Percentiles rank a stretch among this genome's conserved stretches.
Conservation (phyloP, 2,329 filamentous ascomycete species). For the Pseudovirgaria hyperparasitica region DNA sequence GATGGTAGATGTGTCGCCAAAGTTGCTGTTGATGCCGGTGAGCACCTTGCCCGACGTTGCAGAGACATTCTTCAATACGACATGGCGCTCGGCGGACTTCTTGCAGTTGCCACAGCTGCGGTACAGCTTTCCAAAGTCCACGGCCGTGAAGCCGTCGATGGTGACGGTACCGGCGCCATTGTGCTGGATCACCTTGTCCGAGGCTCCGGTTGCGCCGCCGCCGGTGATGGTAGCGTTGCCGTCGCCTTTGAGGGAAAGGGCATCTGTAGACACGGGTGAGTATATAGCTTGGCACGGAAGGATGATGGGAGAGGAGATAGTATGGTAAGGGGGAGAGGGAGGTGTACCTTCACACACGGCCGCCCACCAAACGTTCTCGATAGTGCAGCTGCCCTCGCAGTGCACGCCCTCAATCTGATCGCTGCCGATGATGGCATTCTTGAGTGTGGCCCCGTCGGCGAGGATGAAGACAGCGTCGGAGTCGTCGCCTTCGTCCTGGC, state of each 20-base stretch:
- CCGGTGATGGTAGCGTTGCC: slow-evolving; percentile 26
- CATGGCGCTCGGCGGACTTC: slow-evolving; percentile 31
- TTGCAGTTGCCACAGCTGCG: slow-evolving; percentile 37
- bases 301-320: too few relatives aligned
- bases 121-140: slow-evolving; percentile 31
- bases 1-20: slow-evolving; percentile 32
- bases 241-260: slow-evolving; percentile 22
- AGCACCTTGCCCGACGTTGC: slow-evolving; percentile 31
- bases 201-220: slow-evolving; percentile 25
- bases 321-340: too few relatives aligned
- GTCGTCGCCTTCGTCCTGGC: slow-evolving; percentile 31
- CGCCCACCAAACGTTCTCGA: slow-evolving; percentile 34
- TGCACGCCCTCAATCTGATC: slow-evolving; percentile 40
- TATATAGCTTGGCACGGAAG: background rate
- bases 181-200: slow-evolving; percentile 32
- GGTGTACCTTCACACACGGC: slow-evolving; percentile 24
- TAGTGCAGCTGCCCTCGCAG: slow-evolving; percentile 37
- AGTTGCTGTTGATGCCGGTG: slow-evolving; percentile 40
- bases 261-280: slow-evolving; percentile 10
- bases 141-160: slow-evolving; percentile 21
- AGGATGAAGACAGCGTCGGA: slow-evolving; percentile 41
- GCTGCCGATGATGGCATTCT: slow-evolving; percentile 43
- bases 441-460: slow-evolving; percentile 37
- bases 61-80: slow-evolving; percentile 32
- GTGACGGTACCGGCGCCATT: slow-evolving; percentile 28